Conservation (phyloP, 177 flowering plant genomes). For the Vitis hybrid region DNA sequence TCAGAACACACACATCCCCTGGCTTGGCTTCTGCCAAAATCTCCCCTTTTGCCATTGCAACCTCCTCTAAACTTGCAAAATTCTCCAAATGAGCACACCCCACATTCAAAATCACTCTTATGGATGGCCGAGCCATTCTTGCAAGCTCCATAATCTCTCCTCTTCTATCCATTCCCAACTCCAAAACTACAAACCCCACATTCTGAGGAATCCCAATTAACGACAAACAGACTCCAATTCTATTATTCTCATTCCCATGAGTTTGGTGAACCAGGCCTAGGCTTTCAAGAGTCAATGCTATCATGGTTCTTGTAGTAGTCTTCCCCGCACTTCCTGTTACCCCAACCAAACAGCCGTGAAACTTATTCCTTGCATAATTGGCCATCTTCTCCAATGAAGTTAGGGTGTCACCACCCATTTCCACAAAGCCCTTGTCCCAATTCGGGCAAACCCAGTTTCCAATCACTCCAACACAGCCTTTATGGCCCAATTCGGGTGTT, state of each 20-base stretch:
- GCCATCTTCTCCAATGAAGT: slow-evolving; percentile 33
- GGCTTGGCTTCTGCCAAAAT: slow-evolving; percentile 28
- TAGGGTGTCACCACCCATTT: slow-evolving; percentile 20
- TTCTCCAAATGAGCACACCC: slow-evolving; percentile 33
- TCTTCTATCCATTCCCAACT: slow-evolving; percentile 35
- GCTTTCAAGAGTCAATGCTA: slow-evolving; percentile 31
- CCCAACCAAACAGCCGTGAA: slow-evolving; percentile 23
- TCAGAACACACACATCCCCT: slow-evolving; percentile 33
- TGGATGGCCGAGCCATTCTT: slow-evolving; percentile 24
- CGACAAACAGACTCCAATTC: slow-evolving; percentile 33
- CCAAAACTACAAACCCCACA: slow-evolving; percentile 23
- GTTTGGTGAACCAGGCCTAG: slow-evolving; percentile 31
- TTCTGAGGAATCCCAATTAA: slow-evolving; percentile 28
- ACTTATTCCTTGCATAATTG: slow-evolving; percentile 29
- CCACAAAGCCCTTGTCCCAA: slow-evolving; percentile 38
- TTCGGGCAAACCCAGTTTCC: slow-evolving; percentile 29
- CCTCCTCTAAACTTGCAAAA: slow-evolving; percentile 28
- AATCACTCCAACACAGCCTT: slow-evolving; percentile 35
- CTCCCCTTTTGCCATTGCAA: slow-evolving; percentile 36
- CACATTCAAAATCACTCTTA: slow-evolving; percentile 40
- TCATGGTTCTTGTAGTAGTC: slow-evolving; percentile 38
- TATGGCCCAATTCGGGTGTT: slow-evolving; percentile 14
- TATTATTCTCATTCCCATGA: slow-evolving; percentile 29
- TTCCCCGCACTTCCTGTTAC: slow-evolving; percentile 38
- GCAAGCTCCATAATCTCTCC: slow-evolving; percentile 44